Base-by-base conservation (phyloP, 331 rosid genomes). In the Quercus phellos region DNA sequence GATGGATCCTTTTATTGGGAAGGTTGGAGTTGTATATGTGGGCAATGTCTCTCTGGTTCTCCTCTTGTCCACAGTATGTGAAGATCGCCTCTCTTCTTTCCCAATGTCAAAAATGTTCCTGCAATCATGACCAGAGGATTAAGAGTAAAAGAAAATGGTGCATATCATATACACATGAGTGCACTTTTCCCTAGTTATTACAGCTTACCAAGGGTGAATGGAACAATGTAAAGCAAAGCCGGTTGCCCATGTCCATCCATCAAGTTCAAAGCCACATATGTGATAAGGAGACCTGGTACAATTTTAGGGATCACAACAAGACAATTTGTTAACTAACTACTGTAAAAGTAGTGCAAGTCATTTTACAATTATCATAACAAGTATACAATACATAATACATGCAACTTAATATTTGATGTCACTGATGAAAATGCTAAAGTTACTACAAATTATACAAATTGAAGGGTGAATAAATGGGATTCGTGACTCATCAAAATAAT, bases 161-260 rank as follows among this genome's bases (percentile, higher is more conserved):
- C 6, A 14, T 30, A 32, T 66, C 51, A 18, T 3, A 17, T 11
- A 3, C 19, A 66, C 9, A 29, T 29, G 11, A 34, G 16, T 22
- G 35, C 1, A 27, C 38, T 61, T 61, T 27, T 10, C 68, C 68
- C 29, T 17, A 61, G 42, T 61, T 4, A 18, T 66, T 66, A 5
- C 27, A 66, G 38, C 96, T 89, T 81, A 95, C 99, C 98, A 4
- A 95, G 92, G 29, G 92, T 95, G 82, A 95, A 95, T 9, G 99
- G 99, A 59, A 95, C 98, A 51, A 95, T 95, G 86, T 93, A 95
- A 55, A 95, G 90, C 85, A 95, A 85, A 83, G 99, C 99, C 1
- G 99, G 99, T 80, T 95, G 99, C 77, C 98, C 99, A 75, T 91
- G 99, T 68, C 98, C 99, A 68, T 95, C 99, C 99, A 95, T 95